phyloP scores from a whole-genome alignment of 1,284 basidiomycete species.

The Ceratobasidium sp. region DNA sequence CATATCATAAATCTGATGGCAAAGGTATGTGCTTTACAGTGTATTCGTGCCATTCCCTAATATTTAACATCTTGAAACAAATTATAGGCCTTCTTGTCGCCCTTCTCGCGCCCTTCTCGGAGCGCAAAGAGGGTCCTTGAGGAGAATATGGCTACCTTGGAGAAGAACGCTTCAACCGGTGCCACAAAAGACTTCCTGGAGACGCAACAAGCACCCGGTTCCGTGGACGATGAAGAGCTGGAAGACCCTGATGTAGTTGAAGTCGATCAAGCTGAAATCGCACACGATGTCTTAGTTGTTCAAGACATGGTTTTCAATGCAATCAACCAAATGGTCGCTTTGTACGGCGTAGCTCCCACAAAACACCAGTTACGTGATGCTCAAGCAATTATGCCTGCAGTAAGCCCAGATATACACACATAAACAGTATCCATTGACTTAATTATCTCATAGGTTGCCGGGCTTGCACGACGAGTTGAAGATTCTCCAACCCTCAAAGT shows the following conservation, averaged over 20 bases:
- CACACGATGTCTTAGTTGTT: background rate
- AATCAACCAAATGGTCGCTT: background rate
- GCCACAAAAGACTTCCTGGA: too few relatives aligned
- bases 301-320: background rate
- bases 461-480: background rate
- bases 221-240: background rate
- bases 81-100: too few relatives aligned
- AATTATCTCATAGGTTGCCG: background rate
- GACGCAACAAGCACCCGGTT: too few relatives aligned
- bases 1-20: too few relatives aligned
- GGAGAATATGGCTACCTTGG: too few relatives aligned
- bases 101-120: too few relatives aligned
- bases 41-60: too few relatives aligned
- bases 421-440: background rate
- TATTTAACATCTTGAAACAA: too few relatives aligned
- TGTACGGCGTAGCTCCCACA: background rate
- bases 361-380: background rate
- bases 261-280: background rate
- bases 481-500: background rate
- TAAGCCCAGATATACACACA: background rate
- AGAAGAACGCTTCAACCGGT: too few relatives aligned
- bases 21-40: too few relatives aligned
- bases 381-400: conserved; percentile 1
- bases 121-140: too few relatives aligned
- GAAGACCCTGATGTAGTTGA: background rate